These are phyloP conservation scores for Talaromyces atroroseus DNA, from an alignment of 2,329 filamentous ascomycete species.

Conservation along the genomic window DNA sequence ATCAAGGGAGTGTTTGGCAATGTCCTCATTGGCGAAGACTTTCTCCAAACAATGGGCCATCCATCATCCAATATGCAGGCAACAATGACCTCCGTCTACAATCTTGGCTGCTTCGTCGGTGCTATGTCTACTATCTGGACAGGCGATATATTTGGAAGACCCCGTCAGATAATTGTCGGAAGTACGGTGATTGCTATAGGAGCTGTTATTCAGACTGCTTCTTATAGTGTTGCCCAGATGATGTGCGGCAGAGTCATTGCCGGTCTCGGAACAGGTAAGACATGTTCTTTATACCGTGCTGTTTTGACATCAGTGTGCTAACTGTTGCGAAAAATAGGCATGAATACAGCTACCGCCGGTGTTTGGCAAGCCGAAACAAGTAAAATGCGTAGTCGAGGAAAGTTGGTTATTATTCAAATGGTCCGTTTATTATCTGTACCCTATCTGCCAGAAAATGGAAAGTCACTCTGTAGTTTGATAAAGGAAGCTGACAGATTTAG, in stretches of 20 bases:
- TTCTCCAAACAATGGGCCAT: slow-evolving; percentile 9
- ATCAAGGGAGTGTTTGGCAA: slow-evolving; percentile 22
- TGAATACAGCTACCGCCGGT: slow-evolving; percentile 43
- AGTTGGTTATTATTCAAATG: slow-evolving; percentile 26
- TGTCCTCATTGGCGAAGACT: slow-evolving; percentile 11
- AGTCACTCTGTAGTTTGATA: slow-evolving; percentile 23
- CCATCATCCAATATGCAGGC: slow-evolving; percentile 12
- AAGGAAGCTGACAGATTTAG: slow-evolving; percentile 31
- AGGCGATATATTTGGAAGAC: slow-evolving; percentile 10
- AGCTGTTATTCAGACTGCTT: slow-evolving; percentile 42
- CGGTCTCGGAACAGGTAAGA: slow-evolving; percentile 41
- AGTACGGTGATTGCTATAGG: slow-evolving; percentile 31
- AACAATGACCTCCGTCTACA: slow-evolving; percentile 14
- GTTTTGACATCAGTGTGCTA: slow-evolving; percentile 10
- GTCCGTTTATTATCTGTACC: slow-evolving; percentile 12
- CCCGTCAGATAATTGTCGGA: slow-evolving; percentile 10
- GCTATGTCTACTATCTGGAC: slow-evolving; percentile 12
- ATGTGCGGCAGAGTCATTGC: slow-evolving; percentile 45
- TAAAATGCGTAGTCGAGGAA: slow-evolving; percentile 29
- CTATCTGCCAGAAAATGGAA: slow-evolving; percentile 4
- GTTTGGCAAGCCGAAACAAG: slow-evolving; percentile 42
- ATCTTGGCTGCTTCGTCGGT: slow-evolving; percentile 12
- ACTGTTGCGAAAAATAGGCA: slow-evolving; percentile 14
- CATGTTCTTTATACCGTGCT: slow-evolving; percentile 1
- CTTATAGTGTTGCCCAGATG: slow-evolving; percentile 41